These are phyloP conservation scores for Fusarium oligoseptatum DNA, from an alignment of 2,329 filamentous ascomycete genomes.

Conservation along the genomic window DNA sequence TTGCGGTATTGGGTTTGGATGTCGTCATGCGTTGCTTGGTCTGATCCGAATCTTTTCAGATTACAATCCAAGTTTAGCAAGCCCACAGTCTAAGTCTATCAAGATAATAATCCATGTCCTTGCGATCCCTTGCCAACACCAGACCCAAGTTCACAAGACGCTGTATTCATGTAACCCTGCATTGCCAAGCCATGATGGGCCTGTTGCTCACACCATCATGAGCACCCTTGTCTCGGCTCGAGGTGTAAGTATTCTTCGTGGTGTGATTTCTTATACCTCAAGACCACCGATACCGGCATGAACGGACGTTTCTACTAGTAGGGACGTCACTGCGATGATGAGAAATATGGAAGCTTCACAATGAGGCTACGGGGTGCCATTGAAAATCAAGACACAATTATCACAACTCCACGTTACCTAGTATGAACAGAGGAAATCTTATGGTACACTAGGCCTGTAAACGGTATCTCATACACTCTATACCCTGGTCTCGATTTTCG, in stretches of 20 bases:
- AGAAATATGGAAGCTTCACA: neutral
- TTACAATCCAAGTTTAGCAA: neutral
- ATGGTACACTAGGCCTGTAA: conserved; percentile 68
- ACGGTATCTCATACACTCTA: conserved; percentile 70
- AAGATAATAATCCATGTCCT: neutral
- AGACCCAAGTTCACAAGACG: neutral
- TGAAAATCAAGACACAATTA: conserved; percentile 39
- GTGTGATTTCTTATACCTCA: neutral
- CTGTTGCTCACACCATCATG: neutral
- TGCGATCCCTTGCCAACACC: neutral
- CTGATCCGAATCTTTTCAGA: neutral
- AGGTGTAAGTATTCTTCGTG: neutral
- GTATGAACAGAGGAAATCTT: conserved; percentile 60
- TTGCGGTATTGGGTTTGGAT: neutral
- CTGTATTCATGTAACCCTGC: neutral
- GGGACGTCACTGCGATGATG: neutral
- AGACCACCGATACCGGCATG: neutral
- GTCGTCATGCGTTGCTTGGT: neutral
- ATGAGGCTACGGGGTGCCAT: neutral
- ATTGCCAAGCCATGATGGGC: neutral
- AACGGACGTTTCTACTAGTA: neutral
- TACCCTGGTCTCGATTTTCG: conserved; percentile 59
- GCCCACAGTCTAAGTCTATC: neutral
- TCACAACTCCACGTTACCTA: conserved; percentile 51
- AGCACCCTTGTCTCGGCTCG: neutral